Percentiles rank a stretch among this genome's conserved stretches.
Evolutionary conservation across 2,329 filamentous ascomycete species (phyloP).

Genomic region (Chrysoporthe austroafricana): DNA sequence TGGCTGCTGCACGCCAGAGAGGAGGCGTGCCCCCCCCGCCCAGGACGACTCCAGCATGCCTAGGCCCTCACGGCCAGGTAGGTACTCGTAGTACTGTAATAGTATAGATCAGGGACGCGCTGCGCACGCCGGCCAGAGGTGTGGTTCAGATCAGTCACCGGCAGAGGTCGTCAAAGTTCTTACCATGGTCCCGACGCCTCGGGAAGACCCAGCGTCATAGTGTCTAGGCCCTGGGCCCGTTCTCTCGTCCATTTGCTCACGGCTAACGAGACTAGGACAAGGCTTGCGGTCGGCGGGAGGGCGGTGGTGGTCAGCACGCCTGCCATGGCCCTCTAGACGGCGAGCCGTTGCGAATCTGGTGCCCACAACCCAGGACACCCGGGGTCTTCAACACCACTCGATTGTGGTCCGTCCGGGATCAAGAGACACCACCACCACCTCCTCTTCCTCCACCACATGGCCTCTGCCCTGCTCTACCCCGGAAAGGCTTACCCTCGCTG

Average conservation of each 20-base stretch:
- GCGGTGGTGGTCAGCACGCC: conserved; percentile 24
- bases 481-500: neutral
- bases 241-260: neutral
- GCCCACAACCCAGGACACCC: neutral
- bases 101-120: neutral
- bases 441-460: neutral
- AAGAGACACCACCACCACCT: neutral
- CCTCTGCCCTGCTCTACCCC: neutral
- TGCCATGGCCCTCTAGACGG: conserved; percentile 4
- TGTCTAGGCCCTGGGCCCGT: neutral
- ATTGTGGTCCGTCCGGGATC: conserved; percentile 17
- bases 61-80: too few species aligned
- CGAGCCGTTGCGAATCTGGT: conserved; percentile 20
- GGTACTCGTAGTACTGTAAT: neutral
- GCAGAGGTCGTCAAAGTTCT: neutral
- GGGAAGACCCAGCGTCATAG: neutral
- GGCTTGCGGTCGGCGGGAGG: conserved; percentile 25
- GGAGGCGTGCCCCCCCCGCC: too few species aligned
- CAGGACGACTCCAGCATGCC: neutral
- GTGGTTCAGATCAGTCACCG: neutral
- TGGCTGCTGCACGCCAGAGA: too few species aligned
- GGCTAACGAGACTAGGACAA: conserved; percentile 24
- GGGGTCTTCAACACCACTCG: conserved; percentile 12
- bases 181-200: neutral
- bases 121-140: neutral